Conservation (phyloP, 306 rosid genomes). For the Glycine tomentella region DNA sequence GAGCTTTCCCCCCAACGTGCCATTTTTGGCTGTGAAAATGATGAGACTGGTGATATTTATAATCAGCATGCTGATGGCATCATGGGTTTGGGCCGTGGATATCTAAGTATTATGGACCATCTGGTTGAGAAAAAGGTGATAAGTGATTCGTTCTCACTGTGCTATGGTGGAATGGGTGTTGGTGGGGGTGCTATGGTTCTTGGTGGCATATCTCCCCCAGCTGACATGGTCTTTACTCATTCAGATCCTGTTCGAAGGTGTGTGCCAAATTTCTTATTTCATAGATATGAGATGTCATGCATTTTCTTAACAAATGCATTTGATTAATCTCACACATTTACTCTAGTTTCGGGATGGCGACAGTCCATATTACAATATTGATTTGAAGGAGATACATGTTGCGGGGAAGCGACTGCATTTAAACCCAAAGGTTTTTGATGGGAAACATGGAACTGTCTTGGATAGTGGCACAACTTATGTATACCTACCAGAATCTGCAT, state of each 20-base stretch:
- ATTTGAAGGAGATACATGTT: slow-evolving; percentile 91
- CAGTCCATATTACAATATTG: slow-evolving; percentile 98
- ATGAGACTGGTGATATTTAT: slow-evolving; percentile 89
- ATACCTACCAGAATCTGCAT: slow-evolving; percentile 82
- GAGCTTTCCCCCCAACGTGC: slow-evolving; percentile 79
- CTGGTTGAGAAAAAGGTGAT: slow-evolving; percentile 80
- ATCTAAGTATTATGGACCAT: slow-evolving; percentile 88
- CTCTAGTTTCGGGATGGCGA: slow-evolving; percentile 99
- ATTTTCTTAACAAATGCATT: slow-evolving; percentile 68
- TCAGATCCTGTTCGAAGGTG: slow-evolving; percentile 91
- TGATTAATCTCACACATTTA: slow-evolving; percentile 89
- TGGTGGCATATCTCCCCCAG: slow-evolving; percentile 81
- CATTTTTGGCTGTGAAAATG: slow-evolving; percentile 90
- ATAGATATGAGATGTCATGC: slow-evolving; percentile 52
- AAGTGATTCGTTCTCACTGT: slow-evolving; percentile 87
- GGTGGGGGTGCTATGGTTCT: slow-evolving; percentile 99
- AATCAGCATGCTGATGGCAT: slow-evolving; percentile 96
- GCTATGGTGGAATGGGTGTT: slow-evolving; percentile 98
- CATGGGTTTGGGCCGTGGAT: slow-evolving; percentile 96
- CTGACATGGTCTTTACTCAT: slow-evolving; percentile 73
- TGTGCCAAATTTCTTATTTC: slow-evolving; percentile 48
- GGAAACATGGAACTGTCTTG: slow-evolving; percentile 84
- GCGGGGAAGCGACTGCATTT: slow-evolving; percentile 80
- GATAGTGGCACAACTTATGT: slow-evolving; percentile 99
- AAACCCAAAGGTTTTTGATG: slow-evolving; percentile 75